Percentiles rank a stretch among this genome's conserved stretches.
Evolutionary conservation across 2,329 filamentous ascomycete genomes (phyloP).

Genomic region (Phialophora verrucosa): DNA sequence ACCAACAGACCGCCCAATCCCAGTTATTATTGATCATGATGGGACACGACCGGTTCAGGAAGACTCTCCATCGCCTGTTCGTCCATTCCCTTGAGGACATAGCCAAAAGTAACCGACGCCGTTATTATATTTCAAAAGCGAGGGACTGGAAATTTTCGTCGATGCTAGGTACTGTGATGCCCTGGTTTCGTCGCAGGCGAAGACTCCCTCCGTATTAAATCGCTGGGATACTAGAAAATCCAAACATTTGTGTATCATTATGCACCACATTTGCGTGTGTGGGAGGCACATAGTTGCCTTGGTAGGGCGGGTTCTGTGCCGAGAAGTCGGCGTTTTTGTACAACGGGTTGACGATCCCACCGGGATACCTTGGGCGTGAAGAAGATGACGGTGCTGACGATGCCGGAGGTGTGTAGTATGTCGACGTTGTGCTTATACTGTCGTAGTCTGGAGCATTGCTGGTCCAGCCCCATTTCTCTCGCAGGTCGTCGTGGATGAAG

Average conservation of each 20-base stretch:
- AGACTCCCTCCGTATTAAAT: not conserved
- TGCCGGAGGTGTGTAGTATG: slow-evolving; percentile 36
- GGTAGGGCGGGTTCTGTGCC: slow-evolving; percentile 79
- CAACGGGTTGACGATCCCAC: slow-evolving; percentile 71
- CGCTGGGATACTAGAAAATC: slow-evolving; percentile 32
- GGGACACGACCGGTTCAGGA: not conserved
- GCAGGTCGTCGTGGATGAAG: slow-evolving; percentile 74
- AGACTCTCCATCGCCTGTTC: not conserved
- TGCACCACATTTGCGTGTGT: slow-evolving; percentile 34
- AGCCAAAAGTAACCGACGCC: not conserved
- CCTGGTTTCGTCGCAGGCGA: not conserved
- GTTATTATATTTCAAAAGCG: not conserved
- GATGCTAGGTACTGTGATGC: slow-evolving; percentile 13
- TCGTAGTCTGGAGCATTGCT: slow-evolving; percentile 47
- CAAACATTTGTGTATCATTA: slow-evolving; percentile 35
- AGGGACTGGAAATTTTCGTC: not conserved
- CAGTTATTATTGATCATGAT: not conserved
- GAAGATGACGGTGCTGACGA: slow-evolving; percentile 36
- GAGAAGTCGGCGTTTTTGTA: slow-evolving; percentile 75
- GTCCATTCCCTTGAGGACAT: not conserved
- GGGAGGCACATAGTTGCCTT: slow-evolving; percentile 78
- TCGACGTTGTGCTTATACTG: slow-evolving; percentile 42
- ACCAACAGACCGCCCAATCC: not conserved
- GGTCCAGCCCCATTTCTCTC: slow-evolving; percentile 78
- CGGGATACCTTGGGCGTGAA: slow-evolving; percentile 44